Evolutionary conservation across 768 basidiomycete genomes (phyloP), one percentile per base, ranked within the genome.

Genomic region (Termitomyces sp.): DNA sequence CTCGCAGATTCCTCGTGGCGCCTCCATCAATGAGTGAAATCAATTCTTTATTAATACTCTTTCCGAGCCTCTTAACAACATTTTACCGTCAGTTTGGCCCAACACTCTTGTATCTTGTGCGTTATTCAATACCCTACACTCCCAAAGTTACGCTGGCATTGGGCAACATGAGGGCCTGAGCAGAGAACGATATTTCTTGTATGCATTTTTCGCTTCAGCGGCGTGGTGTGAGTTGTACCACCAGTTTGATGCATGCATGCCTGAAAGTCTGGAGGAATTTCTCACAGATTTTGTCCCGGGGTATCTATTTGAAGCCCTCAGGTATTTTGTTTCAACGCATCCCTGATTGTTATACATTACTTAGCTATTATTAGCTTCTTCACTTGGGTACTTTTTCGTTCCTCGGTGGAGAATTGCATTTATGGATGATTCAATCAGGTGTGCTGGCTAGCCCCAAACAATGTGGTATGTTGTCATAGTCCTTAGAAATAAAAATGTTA

Each of bases 91-190:
- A 85, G 86, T 91, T 47, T 91, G 89, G 89, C 89, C 89, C 1
- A 79, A 81, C 58, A 84, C 85, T 43, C 76, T 91, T 5, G 89
- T 90, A 13, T 76, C 80, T 0, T 88, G 87, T 64, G 85, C 86
- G 2, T 70, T 90, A 3, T 89, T 88, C 70, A 90, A 91, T 63
- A 91, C 88, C 0, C 77, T 91, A 8, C 89, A 91, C 68, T 82
- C 82, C 0, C 78, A 83, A 55, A 77, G 73, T 40, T 83, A 84
- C 61, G 79, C 79, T 32, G 84, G 85, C 1, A 77, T 82, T 55
- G 83, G 83, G 1, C 66, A 74, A 16, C 78, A 78, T 41, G 81
- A 79, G 26, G 83, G 84, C 4, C 68, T 86, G 47, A 79, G 76
- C 47, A 74, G 86, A 66, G 85, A 87, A 64, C 73, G 79, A 5